phyloP scores from a whole-genome alignment of 768 basidiomycete species.

The Leccinum sublutescens region DNA sequence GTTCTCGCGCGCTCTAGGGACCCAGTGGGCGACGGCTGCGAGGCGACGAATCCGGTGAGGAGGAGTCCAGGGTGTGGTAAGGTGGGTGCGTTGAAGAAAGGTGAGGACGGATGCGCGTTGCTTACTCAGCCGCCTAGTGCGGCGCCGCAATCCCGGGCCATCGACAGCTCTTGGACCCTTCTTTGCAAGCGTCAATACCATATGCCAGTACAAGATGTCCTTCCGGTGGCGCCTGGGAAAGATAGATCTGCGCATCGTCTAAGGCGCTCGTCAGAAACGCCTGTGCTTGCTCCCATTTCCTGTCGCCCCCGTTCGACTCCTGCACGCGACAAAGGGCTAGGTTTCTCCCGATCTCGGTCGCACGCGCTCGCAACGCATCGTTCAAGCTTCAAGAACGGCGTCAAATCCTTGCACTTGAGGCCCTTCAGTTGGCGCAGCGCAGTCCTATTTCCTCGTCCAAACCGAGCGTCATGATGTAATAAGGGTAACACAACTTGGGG shows the following conservation, averaged over 20 bases:
- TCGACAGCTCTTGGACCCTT: slow-evolving; percentile 46
- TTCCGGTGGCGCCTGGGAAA: slow-evolving; percentile 26
- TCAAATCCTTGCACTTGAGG: slow-evolving; percentile 50
- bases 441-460: slow-evolving; percentile 37
- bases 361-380: slow-evolving; percentile 57
- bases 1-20: too few relatives aligned
- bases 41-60: too few relatives aligned
- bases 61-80: too few relatives aligned
- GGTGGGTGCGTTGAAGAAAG: too few relatives aligned
- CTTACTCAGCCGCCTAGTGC: too few relatives aligned
- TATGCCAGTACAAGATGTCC: slow-evolving; percentile 56
- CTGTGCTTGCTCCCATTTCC: slow-evolving; percentile 33
- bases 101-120: too few relatives aligned
- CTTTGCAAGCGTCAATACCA: slow-evolving; percentile 53
- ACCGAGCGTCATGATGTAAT: slow-evolving; percentile 56
- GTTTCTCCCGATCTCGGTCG: slow-evolving; percentile 44
- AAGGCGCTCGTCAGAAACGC: too few relatives aligned
- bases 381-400: slow-evolving; percentile 48
- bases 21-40: too few relatives aligned
- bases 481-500: slow-evolving; percentile 56
- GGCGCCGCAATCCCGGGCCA: slow-evolving; percentile 9
- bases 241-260: too few relatives aligned
- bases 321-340: slow-evolving; percentile 49
- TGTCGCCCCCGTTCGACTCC: slow-evolving; percentile 37
- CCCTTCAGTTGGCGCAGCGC: slow-evolving; percentile 59